Evolutionary conservation across 2,329 filamentous ascomycete genomes (phyloP), one percentile per base, ranked within the genome.

Genomic region (Talaromyces atroroseus): DNA sequence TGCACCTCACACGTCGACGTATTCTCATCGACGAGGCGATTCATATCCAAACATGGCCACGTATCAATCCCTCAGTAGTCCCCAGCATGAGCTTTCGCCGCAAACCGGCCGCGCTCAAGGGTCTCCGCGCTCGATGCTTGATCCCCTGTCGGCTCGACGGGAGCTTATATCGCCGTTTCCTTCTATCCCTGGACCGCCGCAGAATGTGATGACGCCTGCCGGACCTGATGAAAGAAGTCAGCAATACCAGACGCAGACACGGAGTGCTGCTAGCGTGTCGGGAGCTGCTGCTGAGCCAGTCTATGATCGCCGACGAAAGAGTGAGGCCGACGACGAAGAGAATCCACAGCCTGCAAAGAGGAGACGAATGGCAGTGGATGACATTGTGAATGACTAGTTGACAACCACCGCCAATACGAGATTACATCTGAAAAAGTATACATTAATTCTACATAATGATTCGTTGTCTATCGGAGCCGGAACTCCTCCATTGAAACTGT

Each of bases 351-450:
- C 70, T 5, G 42, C 68, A 12, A 74, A 74, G 56, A 63, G 71
- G 44, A 69, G 68, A 32, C 71, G 68, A 49, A 74, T 74, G 71
- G 70, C 71, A 14, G 54, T 74, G 54, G 68, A 74, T 51, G 71
- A 74, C 50, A 74, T 74, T 64, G 71, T 74, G 18, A 74, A 74
- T 49, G 71, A 66, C 44, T 73, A 55, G 57, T 38, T 23, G 3
- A 18, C 6, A 34, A 18, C 26, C 4, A 56, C 24, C 23, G 36
- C 26, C n/a, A 14, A 44, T 23, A 21, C 40, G n/a, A 21, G 8
- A 40, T 23, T 11, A 21, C 20, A 11, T 10, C 18, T 20, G 8
- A 23, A 44, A 44, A 18, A 20, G 18, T 18, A 44, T 18, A 44
- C 40, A 44, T 44, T 44, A 44, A 44, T 44, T 44, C 18, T 44